A percentile compares a stretch with the other conserved stretches of the same genome.
phyloP scores from a whole-genome alignment of 2,329 filamentous ascomycete genomes.

The Alternaria rosae region DNA sequence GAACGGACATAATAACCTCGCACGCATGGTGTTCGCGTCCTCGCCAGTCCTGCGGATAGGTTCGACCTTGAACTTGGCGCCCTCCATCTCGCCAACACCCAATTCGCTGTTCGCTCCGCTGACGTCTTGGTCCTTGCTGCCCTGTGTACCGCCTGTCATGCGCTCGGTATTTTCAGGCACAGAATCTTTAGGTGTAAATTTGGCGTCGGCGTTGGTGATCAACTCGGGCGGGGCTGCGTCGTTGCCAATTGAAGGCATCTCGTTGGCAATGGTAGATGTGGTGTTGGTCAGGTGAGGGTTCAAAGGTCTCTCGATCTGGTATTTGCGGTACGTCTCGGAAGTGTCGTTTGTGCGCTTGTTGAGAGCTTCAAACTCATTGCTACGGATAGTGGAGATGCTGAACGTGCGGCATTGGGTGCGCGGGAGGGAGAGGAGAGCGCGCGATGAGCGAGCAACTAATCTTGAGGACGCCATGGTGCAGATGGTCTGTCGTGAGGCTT shows the following conservation, averaged over 20 bases:
- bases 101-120: conserved; percentile 37
- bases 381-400: conserved; percentile 46
- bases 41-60: conserved; percentile 87
- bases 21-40: conserved; percentile 83
- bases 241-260: conserved; percentile 67
- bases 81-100: conserved; percentile 44
- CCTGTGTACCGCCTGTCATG: conserved; percentile 70
- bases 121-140: conserved; percentile 50
- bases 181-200: conserved; percentile 66
- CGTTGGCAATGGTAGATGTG: conserved; percentile 68
- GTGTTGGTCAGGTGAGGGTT: conserved; percentile 71
- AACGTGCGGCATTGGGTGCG: conserved; percentile 48
- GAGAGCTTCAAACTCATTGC: conserved; percentile 50
- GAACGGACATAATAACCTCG: conserved; percentile 75
- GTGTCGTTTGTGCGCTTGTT: conserved; percentile 63
- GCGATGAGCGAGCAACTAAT: conserved; percentile 55
- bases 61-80: conserved; percentile 80
- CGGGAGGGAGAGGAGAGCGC: conserved; percentile 49
- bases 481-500: conserved; percentile 13
- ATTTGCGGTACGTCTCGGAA: conserved; percentile 61
- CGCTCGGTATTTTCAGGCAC: conserved; percentile 69
- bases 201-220: conserved; percentile 62
- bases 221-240: conserved; percentile 67
- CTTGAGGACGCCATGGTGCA: conserved; percentile 57
- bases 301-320: conserved; percentile 63